Conservation (phyloP, 345 rosid genomes). For the Trapa bicornis region DNA sequence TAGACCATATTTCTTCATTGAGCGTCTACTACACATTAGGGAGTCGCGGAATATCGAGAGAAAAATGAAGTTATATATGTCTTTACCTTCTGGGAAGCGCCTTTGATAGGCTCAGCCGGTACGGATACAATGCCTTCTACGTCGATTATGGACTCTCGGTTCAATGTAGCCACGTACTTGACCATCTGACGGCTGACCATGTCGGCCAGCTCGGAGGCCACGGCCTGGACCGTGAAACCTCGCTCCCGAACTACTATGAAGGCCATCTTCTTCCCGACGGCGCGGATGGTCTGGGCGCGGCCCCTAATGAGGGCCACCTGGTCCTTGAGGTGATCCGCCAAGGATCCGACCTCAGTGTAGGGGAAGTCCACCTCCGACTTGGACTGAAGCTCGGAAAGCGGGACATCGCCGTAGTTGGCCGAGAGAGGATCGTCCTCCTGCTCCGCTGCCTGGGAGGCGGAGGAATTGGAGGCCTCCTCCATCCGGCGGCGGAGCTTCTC, state of each 20-base stretch:
- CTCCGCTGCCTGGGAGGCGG: constrained; percentile 17
- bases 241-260: constrained; percentile 54
- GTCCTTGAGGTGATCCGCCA: constrained; percentile 30
- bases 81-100: constrained; percentile 46
- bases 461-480: constrained; percentile 28
- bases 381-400: constrained; percentile 49
- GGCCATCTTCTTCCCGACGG: constrained; percentile 39
- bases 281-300: constrained; percentile 40
- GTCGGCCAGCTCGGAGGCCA: constrained; percentile 32
- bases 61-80: too few relatives aligned
- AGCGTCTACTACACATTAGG: not conserved
- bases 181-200: constrained; percentile 53
- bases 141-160: constrained; percentile 59
- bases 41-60: not conserved
- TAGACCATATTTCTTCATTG: not conserved
- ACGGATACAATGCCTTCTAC: constrained; percentile 35
- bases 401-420: constrained; percentile 49
- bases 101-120: constrained; percentile 38
- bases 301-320: constrained; percentile 47
- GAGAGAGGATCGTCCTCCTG: constrained; percentile 32
- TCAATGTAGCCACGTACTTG: constrained; percentile 36
- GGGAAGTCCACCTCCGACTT: constrained; percentile 21
- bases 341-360: constrained; percentile 36
- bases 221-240: constrained; percentile 71
- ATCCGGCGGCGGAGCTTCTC: constrained; percentile 66